Conservation (phyloP, 805 yeast species). For the Candida sakaeoensis region DNA sequence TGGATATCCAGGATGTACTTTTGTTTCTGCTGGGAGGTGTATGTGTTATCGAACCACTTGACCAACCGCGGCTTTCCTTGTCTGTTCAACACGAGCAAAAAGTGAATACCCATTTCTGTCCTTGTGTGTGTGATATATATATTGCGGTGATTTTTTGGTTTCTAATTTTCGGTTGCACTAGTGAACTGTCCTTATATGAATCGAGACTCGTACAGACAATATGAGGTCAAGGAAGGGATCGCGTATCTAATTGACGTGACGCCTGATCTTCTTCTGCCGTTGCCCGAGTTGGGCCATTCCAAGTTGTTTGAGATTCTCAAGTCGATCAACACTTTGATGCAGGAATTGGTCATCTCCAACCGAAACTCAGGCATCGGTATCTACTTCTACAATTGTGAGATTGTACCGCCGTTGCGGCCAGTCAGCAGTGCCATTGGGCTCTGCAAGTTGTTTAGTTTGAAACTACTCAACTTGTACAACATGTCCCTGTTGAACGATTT, state of each 20-base stretch:
- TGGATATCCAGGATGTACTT: constrained; percentile 62
- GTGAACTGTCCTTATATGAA: no score
- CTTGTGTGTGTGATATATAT: no score
- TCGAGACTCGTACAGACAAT: constrained; percentile 28
- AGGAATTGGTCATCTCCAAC: constrained; percentile 58
- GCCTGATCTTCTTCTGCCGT: constrained; percentile 37
- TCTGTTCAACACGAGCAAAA: constrained; percentile 76
- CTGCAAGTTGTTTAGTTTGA: constrained; percentile 46
- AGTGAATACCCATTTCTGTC: constrained; percentile 88
- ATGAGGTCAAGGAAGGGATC: constrained; percentile 59
- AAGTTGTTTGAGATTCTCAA: constrained; percentile 52
- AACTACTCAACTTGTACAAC: constrained; percentile 51
- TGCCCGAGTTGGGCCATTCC: constrained; percentile 36
- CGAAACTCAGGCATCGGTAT: constrained; percentile 77
- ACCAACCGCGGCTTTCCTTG: constrained; percentile 90
- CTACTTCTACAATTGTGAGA: constrained; percentile 50
- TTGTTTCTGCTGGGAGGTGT: constrained; percentile 27
- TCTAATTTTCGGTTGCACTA: no score
- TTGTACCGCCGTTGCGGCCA: constrained; percentile 25
- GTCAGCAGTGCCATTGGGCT: constrained; percentile 38
- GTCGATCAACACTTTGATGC: constrained; percentile 58
- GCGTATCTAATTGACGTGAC: constrained; percentile 61
- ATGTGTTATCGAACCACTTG: constrained; percentile 59
- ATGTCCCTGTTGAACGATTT: constrained; percentile 55
- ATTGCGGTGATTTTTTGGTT: no score